Evolutionary conservation across 2,329 filamentous ascomycete species (phyloP), one percentile per base, ranked within the genome.

Genomic region (Didymella exigua): DNA sequence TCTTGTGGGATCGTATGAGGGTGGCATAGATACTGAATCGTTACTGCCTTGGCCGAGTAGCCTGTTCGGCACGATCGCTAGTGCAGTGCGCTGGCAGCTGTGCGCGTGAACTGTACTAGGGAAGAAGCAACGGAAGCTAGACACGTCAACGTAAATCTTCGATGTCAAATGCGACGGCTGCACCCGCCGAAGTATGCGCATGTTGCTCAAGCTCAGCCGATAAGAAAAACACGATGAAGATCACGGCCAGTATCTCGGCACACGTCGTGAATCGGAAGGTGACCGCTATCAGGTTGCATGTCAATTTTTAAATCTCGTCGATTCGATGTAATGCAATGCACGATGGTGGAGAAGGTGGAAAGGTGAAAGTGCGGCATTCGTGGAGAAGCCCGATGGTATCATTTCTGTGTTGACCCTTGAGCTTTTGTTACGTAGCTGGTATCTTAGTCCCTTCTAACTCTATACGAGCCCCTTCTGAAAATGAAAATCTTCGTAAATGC

Each of bases 351-450:
- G 51, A 49, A 14, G 7, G 41, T 29, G 16, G 24, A 40, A 45
- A 43, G 41, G 38, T 38, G 24, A 43, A 50, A 48, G 31, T 29
- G 26, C 26, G 43, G 43, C 42, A 33, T 51, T 48, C 47, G 34
- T 51, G 42, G 60, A 53, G 56, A 57, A 49, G 56, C 54, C 42
- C 58, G 33, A 51, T 59, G 56, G 63, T 64, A 64, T 62, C 63
- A 60, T 62, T 62, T 66, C 62, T 64, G 64, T 57, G 18, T 58
- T 57, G 36, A 29, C 23, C 36, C 38, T 33, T 41, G 34, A 42
- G 34, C 46, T 53, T n/a, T n/a, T n/a, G 42, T 45, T 53, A 46
- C 36, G 41, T 50, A 49, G 44, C 44, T 54, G 43, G 41, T 56
- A 56, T 56, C 40, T 31, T 51, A 49, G 27, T 26, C 8, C 36